phyloP scores from a whole-genome alignment of 164 flowering plant species.

The Nymphaea thermarum region DNA sequence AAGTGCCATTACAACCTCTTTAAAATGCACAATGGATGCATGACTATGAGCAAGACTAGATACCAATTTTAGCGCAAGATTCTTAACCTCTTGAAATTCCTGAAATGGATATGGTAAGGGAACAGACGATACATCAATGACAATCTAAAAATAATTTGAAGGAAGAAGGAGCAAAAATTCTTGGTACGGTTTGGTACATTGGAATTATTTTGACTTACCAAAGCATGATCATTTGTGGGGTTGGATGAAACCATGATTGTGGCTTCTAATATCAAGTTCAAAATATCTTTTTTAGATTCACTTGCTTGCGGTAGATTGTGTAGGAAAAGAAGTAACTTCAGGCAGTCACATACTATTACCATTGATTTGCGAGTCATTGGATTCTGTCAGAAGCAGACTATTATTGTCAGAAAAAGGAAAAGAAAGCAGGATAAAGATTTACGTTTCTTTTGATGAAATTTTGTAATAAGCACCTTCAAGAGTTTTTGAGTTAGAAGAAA shows the following conservation, averaged over 20 bases:
- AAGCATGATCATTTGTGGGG: constrained; percentile 28
- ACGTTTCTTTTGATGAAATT: constrained; percentile 2
- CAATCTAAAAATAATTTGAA: background rate
- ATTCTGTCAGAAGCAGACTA: constrained; percentile 30
- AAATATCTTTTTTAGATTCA: constrained; percentile 43
- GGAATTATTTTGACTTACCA: constrained; percentile 21
- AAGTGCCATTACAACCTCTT: constrained; percentile 70
- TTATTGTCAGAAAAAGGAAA: too few relatives aligned
- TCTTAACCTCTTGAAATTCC: constrained; percentile 60
- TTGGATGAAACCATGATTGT: constrained; percentile 48
- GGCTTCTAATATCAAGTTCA: constrained; percentile 64
- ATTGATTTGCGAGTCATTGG: constrained; percentile 48
- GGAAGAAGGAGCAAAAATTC: background rate
- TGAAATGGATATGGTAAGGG: constrained; percentile 12
- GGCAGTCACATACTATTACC: constrained; percentile 50
- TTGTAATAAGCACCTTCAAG: constrained; percentile 36
- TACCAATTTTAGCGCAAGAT: constrained; percentile 51
- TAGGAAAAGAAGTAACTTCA: constrained; percentile 59
- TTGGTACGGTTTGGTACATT: background rate
- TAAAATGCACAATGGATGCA: constrained; percentile 53
- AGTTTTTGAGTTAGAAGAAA: constrained; percentile 26
- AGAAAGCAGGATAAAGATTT: background rate
- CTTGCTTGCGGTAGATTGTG: constrained; percentile 48
- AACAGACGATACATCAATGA: constrained; percentile 1
- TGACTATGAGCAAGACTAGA: constrained; percentile 84